Base-by-base conservation (phyloP, 78 protist species). In the Tieghemostelium lacteum region DNA sequence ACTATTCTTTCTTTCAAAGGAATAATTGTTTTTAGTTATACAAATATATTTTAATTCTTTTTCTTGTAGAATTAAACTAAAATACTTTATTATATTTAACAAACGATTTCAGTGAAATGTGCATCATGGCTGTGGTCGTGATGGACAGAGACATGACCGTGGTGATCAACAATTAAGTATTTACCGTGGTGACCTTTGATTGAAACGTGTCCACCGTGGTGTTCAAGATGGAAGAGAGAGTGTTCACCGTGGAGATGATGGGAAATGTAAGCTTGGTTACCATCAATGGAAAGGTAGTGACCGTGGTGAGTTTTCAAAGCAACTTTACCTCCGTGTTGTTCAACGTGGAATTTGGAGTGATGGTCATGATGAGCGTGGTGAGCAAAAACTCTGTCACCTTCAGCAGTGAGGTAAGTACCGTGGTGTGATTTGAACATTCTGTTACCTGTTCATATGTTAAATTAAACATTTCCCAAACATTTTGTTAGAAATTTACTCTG, bases 171-270 rank as follows among this genome's bases (percentile, higher is more conserved):
- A 6, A n/a, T 5, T 20, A 63, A 34, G 71, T 63, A 63, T 14
- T 63, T 39, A n/a, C 34, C 52, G 17, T 63, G 71, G 22, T 63
- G 71, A 34, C 71, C 71, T 36, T 34, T 63, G 50, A 63, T 63
- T 4, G 26, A 63, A 8, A 63, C 71, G 29, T 63, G 29, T 34
- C 50, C 50, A 17, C 19, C 26, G 19, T 63, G 71, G 12, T 63
- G 71, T 22, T 63, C 71, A 7, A 63, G 22, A 6, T 63, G 71
- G 71, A 63, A 63, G 12, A 63, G 31, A 7, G 71, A 63, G 50
- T 63, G 71, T 19, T 63, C 71, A 36, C 71, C 71, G 7, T 63
- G 71, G 37, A 63, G 34, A 49, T 63, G 71, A n/a, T 36, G 49
- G 16, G 71, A 63, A 28, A 63, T 39, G 29, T 63, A 63, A 6